Conservation (phyloP, 495 filamentous ascomycete species). For the Corynascus novoguineensis region DNA sequence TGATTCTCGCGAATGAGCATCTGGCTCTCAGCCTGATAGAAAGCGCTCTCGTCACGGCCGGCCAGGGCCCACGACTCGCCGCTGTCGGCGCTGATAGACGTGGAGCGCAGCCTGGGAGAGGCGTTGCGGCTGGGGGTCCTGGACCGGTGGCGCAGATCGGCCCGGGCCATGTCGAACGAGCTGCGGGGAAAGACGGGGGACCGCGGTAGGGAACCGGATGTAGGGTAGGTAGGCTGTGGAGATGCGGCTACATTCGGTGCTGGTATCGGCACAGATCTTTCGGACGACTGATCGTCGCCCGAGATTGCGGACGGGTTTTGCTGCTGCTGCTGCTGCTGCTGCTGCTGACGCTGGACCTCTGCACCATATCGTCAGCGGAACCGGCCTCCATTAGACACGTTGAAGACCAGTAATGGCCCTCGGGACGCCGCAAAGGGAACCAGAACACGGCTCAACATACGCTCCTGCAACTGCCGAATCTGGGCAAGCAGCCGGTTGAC, state of each 20-base stretch:
- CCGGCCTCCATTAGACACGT: too few relatives aligned
- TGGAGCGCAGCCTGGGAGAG: conserved; percentile 50
- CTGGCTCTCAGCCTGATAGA: conserved; percentile 88
- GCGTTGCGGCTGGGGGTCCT: conserved; percentile 52
- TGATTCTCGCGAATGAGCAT: conserved; percentile 87
- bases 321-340: too few relatives aligned
- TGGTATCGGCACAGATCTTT: conserved; percentile 50
- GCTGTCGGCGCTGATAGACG: conserved; percentile 49
- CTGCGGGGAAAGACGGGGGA: conserved; percentile 52
- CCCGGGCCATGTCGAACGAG: conserved; percentile 53
- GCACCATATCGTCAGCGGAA: too few relatives aligned
- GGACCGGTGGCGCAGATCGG: conserved; percentile 49
- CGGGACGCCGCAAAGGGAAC: too few relatives aligned
- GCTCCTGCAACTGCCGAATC: conserved; percentile 81
- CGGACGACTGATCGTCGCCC: conserved; percentile 64
- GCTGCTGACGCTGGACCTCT: conserved; percentile 59
- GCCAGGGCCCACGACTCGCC: conserved; percentile 40
- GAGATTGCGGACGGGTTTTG: conserved; percentile 40
- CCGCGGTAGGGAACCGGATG: conserved; percentile 39
- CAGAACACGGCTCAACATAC: too few relatives aligned
- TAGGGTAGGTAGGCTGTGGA: conserved; percentile 26
- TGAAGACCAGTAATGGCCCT: too few relatives aligned
- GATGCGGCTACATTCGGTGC: conserved; percentile 17
- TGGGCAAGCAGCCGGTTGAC: conserved; percentile 88
- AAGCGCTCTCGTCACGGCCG: conserved; percentile 72